These are phyloP conservation scores for Eimeria acervulina DNA, from an alignment of 169 alveolate genomes.

Conservation along the genomic window DNA sequence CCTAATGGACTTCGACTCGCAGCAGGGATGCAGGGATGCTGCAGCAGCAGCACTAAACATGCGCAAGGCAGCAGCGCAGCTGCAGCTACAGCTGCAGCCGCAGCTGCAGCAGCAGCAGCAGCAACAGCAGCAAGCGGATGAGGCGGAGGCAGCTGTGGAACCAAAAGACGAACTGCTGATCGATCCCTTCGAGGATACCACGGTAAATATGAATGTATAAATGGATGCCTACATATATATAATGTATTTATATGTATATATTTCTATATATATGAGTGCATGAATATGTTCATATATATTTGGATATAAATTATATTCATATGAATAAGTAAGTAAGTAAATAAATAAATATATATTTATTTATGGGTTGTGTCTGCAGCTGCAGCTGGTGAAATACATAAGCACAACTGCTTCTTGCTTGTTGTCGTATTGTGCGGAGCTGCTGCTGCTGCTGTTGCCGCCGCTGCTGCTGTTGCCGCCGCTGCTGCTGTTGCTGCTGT, in stretches of 20 bases:
- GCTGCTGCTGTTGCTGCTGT: slow-evolving; percentile 6
- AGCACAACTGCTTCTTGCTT: too few species aligned
- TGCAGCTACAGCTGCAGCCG: slow-evolving; percentile 8
- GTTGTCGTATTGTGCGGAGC: not conserved
- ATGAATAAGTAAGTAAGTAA: too few species aligned
- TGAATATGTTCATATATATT: too few species aligned
- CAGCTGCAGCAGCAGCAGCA: too few species aligned
- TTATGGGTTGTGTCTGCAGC: not conserved
- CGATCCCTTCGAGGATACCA: slow-evolving; percentile 22
- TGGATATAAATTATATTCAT: too few species aligned
- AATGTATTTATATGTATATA: too few species aligned
- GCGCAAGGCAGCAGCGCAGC: slow-evolving; percentile 35
- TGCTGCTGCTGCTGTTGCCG: slow-evolving; percentile 1
- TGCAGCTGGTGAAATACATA: not conserved
- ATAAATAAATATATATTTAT: too few species aligned
- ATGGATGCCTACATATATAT: too few species aligned
- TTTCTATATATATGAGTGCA: too few species aligned
- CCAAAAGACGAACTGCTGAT: slow-evolving; percentile 35
- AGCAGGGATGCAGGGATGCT: slow-evolving; percentile 10
- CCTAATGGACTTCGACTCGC: slow-evolving; percentile 9
- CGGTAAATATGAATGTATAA: not conserved
- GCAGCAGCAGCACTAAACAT: slow-evolving; percentile 19
- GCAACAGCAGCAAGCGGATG: too few species aligned
- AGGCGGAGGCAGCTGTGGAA: slow-evolving; percentile 5
- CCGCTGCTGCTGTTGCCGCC: slow-evolving; percentile 14